Evolutionary conservation across 306 rosid genomes (phyloP).

Genomic region (Lathyrus sativus): DNA sequence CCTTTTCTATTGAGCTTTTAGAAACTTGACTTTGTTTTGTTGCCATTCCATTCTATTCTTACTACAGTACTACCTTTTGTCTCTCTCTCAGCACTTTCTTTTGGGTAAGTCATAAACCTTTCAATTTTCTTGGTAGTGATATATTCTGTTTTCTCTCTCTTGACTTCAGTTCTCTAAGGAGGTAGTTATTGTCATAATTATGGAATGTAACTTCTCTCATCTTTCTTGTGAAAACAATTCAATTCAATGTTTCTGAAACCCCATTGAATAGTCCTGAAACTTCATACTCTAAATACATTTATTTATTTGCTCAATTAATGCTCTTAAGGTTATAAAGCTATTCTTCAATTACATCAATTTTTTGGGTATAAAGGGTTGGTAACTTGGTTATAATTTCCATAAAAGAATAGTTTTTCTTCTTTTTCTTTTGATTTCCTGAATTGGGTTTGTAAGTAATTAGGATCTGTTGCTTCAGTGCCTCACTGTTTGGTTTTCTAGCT

Average conservation of each 20-base stretch:
- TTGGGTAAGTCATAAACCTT: constrained; percentile 50
- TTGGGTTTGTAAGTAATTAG: constrained; percentile 40
- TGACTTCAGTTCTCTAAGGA: constrained; percentile 11
- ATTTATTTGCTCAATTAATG: constrained; percentile 37
- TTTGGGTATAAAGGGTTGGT: constrained; percentile 32
- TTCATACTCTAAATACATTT: constrained; percentile 37
- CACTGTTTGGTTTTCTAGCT: constrained; percentile 38
- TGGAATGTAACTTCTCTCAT: constrained; percentile 58
- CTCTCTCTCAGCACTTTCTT: constrained; percentile 32
- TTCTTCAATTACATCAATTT: not conserved
- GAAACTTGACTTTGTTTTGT: constrained; percentile 37
- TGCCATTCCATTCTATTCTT: constrained; percentile 18
- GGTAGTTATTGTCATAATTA: constrained; percentile 53
- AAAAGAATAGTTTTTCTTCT: constrained; percentile 5
- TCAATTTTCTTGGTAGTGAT: not conserved
- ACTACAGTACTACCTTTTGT: too few relatives aligned
- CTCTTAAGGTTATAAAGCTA: not conserved
- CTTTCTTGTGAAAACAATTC: constrained; percentile 51
- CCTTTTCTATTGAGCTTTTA: constrained; percentile 30
- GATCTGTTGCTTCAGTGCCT: constrained; percentile 38
- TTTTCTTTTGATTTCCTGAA: constrained; percentile 22
- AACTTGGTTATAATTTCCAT: constrained; percentile 24
- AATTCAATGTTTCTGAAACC: constrained; percentile 33
- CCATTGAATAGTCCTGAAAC: constrained; percentile 34
- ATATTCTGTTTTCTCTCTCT: constrained; percentile 26